A percentile compares a stretch with the other conserved stretches of the same genome.
Evolutionary conservation across 2,329 filamentous ascomycete species (phyloP).

Genomic region (Trichoderma oligosporum): DNA sequence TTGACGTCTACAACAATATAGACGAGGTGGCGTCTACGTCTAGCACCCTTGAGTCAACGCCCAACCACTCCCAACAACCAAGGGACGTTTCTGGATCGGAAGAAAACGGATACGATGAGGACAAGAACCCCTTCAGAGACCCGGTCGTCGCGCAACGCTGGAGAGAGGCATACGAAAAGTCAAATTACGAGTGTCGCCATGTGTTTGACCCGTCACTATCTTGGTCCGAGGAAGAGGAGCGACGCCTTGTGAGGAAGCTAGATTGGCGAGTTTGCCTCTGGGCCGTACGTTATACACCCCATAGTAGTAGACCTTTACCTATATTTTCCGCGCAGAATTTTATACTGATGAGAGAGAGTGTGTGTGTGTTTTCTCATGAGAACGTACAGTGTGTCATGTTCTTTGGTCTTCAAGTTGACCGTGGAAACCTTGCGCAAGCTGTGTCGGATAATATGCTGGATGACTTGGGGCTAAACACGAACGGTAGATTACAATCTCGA

Average conservation of each 20-base stretch:
- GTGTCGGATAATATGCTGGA: conserved; percentile 11
- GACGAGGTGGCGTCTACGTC: background rate
- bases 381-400: conserved; percentile 6
- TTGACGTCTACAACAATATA: background rate
- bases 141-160: background rate
- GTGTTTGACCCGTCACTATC: conserved; percentile 1
- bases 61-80: background rate
- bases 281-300: conserved; percentile 6
- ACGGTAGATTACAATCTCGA: background rate
- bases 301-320: no score
- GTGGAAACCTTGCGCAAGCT: conserved; percentile 10
- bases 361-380: background rate
- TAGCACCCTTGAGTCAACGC: background rate
- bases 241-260: background rate
- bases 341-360: background rate
- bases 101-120: background rate
- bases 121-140: conserved; percentile 8
- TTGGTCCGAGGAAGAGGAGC: conserved; percentile 9
- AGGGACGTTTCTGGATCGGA: background rate
- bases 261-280: conserved; percentile 3
- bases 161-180: conserved; percentile 9
- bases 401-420: conserved; percentile 9
- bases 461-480: conserved; percentile 1
- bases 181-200: conserved; percentile 8
- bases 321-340: no score